Conservation (phyloP, 83 land plant species). For the Picea abies region DNA sequence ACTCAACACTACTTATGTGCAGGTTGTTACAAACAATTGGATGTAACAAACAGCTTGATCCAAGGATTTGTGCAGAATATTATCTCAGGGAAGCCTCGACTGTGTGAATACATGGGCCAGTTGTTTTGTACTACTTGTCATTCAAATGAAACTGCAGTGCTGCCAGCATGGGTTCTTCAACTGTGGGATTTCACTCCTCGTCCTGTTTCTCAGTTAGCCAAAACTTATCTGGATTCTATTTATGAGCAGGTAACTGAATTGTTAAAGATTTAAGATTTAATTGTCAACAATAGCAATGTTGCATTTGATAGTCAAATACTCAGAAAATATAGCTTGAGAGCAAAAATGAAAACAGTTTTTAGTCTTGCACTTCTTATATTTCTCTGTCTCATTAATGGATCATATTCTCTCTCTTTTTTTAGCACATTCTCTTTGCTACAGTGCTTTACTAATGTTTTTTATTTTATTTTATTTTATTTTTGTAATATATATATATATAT, state of each 20-base stretch:
- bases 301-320: not conserved
- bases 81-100: slow-evolving; percentile 78
- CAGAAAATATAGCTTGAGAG: slow-evolving; percentile 1
- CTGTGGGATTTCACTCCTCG: slow-evolving; percentile 87
- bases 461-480: too few species aligned
- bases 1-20: slow-evolving; percentile 83
- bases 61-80: slow-evolving; percentile 71
- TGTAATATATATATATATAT: too few species aligned
- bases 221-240: slow-evolving; percentile 93
- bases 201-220: slow-evolving; percentile 93
- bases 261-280: not conserved
- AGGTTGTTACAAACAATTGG: slow-evolving; percentile 78
- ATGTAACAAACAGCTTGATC: slow-evolving; percentile 50
- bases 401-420: not conserved
- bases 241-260: slow-evolving; percentile 73
- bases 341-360: not conserved
- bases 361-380: not conserved
- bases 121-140: slow-evolving; percentile 87
- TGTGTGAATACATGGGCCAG: slow-evolving; percentile 96
- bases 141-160: slow-evolving; percentile 85
- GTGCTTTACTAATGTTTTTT: too few species aligned
- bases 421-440: too few species aligned
- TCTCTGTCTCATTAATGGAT: not conserved
- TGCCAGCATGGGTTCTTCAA: slow-evolving; percentile 93
- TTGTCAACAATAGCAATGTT: too few species aligned